Conservation (phyloP, 257 asterid species). For the Solanum ossicruentum region DNA sequence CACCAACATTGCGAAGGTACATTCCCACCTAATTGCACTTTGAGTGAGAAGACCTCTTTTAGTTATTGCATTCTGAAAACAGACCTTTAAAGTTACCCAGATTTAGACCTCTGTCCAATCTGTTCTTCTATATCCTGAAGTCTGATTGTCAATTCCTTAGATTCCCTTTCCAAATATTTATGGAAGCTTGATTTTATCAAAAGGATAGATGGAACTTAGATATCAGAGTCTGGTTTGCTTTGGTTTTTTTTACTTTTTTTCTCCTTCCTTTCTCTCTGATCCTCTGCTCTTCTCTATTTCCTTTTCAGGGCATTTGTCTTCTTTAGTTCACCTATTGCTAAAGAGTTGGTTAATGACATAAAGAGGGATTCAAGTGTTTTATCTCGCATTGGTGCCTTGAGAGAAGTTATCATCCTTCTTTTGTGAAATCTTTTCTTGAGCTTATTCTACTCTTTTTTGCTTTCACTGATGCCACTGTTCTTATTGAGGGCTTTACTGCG, state of each 20-base stretch:
- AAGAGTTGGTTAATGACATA: slow-evolving; percentile 73
- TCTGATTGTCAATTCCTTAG: neutral
- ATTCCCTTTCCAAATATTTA: neutral
- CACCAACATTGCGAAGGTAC: neutral
- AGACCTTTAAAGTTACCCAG: neutral
- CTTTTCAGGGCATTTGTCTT: slow-evolving; percentile 77
- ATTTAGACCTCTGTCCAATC: neutral
- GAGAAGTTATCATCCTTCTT: slow-evolving; percentile 52
- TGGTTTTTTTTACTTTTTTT: neutral
- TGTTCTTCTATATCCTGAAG: neutral
- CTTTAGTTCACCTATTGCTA: slow-evolving; percentile 88
- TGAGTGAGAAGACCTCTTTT: neutral
- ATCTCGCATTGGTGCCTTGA: slow-evolving; percentile 93
- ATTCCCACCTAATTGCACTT: neutral
- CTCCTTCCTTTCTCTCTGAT: neutral
- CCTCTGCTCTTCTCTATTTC: neutral
- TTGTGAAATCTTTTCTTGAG: slow-evolving; percentile 1
- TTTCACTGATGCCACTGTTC: slow-evolving; percentile 8
- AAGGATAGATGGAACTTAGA: neutral
- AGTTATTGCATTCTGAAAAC: neutral
- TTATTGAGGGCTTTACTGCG: slow-evolving; percentile 23
- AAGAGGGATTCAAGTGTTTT: slow-evolving; percentile 74
- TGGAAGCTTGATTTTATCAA: neutral
- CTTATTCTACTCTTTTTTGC: neutral
- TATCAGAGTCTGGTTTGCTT: neutral